phyloP scores from a whole-genome alignment of 768 basidiomycete species.

The Tulasnella sp. region DNA sequence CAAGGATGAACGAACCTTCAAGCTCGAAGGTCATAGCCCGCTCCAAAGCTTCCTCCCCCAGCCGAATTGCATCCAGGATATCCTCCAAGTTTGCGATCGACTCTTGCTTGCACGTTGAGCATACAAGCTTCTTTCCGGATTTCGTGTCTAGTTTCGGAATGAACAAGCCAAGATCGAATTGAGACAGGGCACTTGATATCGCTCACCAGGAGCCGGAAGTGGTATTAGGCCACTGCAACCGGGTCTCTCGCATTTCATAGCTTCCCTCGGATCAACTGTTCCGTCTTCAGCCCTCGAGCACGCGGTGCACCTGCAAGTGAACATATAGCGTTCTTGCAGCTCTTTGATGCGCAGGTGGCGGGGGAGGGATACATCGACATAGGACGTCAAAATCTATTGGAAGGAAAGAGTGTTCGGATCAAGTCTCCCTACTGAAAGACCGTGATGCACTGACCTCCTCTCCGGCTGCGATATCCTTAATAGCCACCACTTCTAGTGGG shows the following conservation, averaged over 20 bases:
- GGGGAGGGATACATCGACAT: slow-evolving; percentile 81
- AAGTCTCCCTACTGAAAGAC: background rate
- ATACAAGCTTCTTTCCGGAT: background rate
- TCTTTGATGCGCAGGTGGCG: slow-evolving; percentile 50
- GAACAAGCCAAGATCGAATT: too few species aligned
- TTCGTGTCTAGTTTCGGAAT: background rate
- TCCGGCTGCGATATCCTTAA: slow-evolving; percentile 57
- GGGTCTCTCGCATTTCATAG: slow-evolving; percentile 50
- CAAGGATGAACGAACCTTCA: slow-evolving; percentile 44
- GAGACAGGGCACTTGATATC: background rate
- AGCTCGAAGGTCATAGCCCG: slow-evolving; percentile 65
- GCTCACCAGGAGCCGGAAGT: slow-evolving; percentile 22
- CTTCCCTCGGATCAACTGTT: slow-evolving; percentile 58
- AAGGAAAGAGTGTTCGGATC: background rate
- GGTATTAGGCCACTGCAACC: slow-evolving; percentile 27
- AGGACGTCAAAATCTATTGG: slow-evolving; percentile 68
- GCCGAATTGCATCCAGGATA: slow-evolving; percentile 58
- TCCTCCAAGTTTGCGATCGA: slow-evolving; percentile 40
- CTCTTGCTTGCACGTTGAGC: slow-evolving; percentile 7
- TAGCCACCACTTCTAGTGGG: slow-evolving; percentile 67
- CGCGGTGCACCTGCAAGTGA: slow-evolving; percentile 64
- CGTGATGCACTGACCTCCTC: slow-evolving; percentile 60
- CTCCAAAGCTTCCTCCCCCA: slow-evolving; percentile 70
- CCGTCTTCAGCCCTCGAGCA: slow-evolving; percentile 42
- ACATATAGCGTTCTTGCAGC: slow-evolving; percentile 72